Percentiles rank a stretch among this genome's conserved stretches.
Evolutionary conservation across 2,329 filamentous ascomycete genomes (phyloP).

Genomic region (Talaromyces verruculosus): DNA sequence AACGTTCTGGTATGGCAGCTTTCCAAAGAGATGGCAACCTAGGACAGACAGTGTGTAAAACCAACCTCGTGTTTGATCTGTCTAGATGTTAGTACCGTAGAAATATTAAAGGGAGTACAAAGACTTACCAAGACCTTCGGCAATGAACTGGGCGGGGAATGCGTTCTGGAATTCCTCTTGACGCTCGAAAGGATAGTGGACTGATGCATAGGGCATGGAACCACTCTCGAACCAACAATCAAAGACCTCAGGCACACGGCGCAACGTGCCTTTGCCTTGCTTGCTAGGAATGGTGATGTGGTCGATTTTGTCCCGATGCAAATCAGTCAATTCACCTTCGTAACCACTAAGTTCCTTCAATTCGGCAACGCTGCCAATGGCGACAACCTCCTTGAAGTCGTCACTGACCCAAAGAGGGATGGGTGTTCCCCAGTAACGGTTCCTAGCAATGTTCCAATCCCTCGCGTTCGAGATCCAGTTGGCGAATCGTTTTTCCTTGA

Average conservation of each 20-base stretch:
- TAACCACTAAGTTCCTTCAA: constrained; percentile 84
- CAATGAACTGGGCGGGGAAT: constrained; percentile 92
- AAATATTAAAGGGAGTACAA: background rate
- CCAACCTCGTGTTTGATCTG: constrained; percentile 93
- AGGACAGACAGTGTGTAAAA: constrained; percentile 91
- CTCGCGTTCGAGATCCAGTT: constrained; percentile 89
- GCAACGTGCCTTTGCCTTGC: constrained; percentile 78
- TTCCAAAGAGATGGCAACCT: constrained; percentile 81
- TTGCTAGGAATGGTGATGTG: constrained; percentile 91
- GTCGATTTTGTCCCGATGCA: constrained; percentile 92
- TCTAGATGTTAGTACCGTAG: background rate
- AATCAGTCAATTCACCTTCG: constrained; percentile 75
- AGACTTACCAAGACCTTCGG: constrained; percentile 65
- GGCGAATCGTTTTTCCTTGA: constrained; percentile 87
- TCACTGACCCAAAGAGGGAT: constrained; percentile 91
- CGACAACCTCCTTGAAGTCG: constrained; percentile 81
- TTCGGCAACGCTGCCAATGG: constrained; percentile 80
- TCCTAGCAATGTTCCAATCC: constrained; percentile 94
- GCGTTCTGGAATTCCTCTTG: constrained; percentile 70
- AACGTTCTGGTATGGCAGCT: constrained; percentile 87
- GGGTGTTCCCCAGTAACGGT: constrained; percentile 93
- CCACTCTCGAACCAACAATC: constrained; percentile 98
- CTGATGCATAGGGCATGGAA: constrained; percentile 89
- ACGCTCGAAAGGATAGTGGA: constrained; percentile 91
- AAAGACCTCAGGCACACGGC: constrained; percentile 82